Conservation (phyloP, 2,329 filamentous ascomycete genomes). For the Zalaria obscura region DNA sequence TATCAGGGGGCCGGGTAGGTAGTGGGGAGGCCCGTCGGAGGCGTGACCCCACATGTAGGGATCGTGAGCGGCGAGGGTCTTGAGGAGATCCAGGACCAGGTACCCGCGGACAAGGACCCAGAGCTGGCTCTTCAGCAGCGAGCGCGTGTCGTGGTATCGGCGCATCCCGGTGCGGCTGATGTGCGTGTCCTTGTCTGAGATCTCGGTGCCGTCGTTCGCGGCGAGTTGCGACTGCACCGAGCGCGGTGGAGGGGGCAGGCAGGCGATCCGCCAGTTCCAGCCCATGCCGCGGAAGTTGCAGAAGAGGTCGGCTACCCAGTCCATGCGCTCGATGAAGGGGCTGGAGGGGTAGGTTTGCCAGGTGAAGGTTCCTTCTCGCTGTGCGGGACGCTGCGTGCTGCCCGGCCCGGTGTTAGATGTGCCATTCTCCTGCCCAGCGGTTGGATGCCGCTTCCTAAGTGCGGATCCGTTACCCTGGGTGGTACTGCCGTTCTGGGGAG, state of each 20-base stretch:
- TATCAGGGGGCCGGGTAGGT: conserved; percentile 25
- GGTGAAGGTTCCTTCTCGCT: conserved; percentile 22
- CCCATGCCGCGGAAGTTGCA: conserved; percentile 44
- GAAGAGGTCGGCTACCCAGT: conserved; percentile 44
- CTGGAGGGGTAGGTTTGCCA: conserved; percentile 40
- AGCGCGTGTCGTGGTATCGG: conserved; percentile 18
- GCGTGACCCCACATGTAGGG: conserved; percentile 57
- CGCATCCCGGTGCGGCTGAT: conserved; percentile 20
- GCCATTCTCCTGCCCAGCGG: not conserved
- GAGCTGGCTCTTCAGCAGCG: conserved; percentile 19
- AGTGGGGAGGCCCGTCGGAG: conserved; percentile 32
- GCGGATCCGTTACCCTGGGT: conserved; percentile 1
- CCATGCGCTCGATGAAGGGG: conserved; percentile 36
- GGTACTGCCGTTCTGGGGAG: not conserved
- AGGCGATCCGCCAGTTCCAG: conserved; percentile 44
- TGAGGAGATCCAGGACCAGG: conserved; percentile 54
- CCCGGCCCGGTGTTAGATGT: conserved; percentile 8
- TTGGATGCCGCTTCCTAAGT: conserved; percentile 4
- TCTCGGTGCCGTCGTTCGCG: conserved; percentile 12
- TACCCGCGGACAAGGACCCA: conserved; percentile 42
- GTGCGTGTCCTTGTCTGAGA: conserved; percentile 5
- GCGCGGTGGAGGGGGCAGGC: conserved; percentile 30
- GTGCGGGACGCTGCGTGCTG: conserved; percentile 8
- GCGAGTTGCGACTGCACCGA: conserved; percentile 23
- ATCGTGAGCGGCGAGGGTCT: conserved; percentile 57